Base-by-base conservation (phyloP, 345 rosid genomes). In the Barbarea vulgaris region DNA sequence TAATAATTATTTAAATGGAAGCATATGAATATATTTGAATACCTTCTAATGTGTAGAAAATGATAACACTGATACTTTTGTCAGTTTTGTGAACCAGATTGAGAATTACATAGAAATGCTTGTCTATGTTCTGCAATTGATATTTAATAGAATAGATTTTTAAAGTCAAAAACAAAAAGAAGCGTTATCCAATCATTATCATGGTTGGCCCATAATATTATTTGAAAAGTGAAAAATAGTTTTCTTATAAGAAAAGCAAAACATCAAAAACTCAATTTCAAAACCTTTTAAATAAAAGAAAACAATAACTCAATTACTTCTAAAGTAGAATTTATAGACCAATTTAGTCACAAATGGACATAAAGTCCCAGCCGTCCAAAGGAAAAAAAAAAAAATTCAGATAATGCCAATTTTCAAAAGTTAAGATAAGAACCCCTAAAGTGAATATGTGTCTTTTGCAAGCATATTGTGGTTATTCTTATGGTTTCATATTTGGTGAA, bases 281-380 rank as follows among this genome's bases (percentile, higher is more conserved):
- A 64, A 64, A 44, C 28, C 64, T 66, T 48, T 36, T 36, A 12
- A 1, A 47, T 7, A 37, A 33, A 47, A 59, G 46, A 41, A 33
- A 28, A 19, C 36, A 51, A 67, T 8, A 51, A 58, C 37, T 21
- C 42, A 28, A 27, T 13, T 22, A 34, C 41, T 65, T 55, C 21
- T 19, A 24, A 13, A 37, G 41, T 12, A 56, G 12, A 33, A 11
- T 17, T 36, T 4, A 42, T 39, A 52, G 39, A 52, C 64, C 53
- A 55, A 37, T 14, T 53, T 31, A 68, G 76, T 61, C 75, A 62
- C 42, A 22, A 41, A 62, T 63, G 70, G 52, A 62, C 31, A 69
- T 9, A 76, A 69, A 76, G 75, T 76, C 66, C 33, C 19, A 44
- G 60, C 80, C 80, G 80, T 27, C 80, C 76, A 70, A 30, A 54